Percentiles rank a stretch among this genome's conserved stretches.
These are phyloP conservation scores for Quercus mongolica DNA, from an alignment of 306 rosid species.

Conservation along the genomic window DNA sequence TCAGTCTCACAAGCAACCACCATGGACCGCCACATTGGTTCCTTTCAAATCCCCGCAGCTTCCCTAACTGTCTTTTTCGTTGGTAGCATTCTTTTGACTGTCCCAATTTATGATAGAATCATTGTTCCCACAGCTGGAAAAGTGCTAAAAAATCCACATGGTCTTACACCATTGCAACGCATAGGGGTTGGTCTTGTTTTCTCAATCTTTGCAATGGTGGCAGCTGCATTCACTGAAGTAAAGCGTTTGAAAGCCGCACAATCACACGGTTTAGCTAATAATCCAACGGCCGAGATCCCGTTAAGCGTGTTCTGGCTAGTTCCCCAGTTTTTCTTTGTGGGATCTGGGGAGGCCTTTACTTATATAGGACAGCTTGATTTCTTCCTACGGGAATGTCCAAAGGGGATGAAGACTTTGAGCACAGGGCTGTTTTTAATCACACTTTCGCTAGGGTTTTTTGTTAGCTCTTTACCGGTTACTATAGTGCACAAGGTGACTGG, in stretches of 20 bases:
- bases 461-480: constrained; percentile 66
- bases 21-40: constrained; percentile 71
- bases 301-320: constrained; percentile 72
- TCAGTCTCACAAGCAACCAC: constrained; percentile 86
- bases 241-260: constrained; percentile 46
- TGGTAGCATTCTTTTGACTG: constrained; percentile 64
- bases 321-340: constrained; percentile 81
- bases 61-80: constrained; percentile 78
- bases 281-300: constrained; percentile 35
- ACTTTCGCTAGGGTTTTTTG: constrained; percentile 70
- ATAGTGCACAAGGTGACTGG: constrained; percentile 62
- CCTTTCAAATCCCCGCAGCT: constrained; percentile 71
- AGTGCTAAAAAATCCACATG: constrained; percentile 48
- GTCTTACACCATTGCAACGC: constrained; percentile 62
- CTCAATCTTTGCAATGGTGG: constrained; percentile 57
- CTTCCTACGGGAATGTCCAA: constrained; percentile 77
- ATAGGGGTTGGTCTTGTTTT: constrained; percentile 60
- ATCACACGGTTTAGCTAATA: constrained; percentile 26
- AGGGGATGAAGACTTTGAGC: constrained; percentile 94
- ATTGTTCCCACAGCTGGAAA: constrained; percentile 42
- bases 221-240: constrained; percentile 50
- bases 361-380: constrained; percentile 84
- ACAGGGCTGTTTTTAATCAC: constrained; percentile 86
- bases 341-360: constrained; percentile 79
- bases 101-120: constrained; percentile 68